Evolutionary conservation across 169 alveolate genomes (phyloP).

Genomic region (Pseudocohnilembus persalinus): DNA sequence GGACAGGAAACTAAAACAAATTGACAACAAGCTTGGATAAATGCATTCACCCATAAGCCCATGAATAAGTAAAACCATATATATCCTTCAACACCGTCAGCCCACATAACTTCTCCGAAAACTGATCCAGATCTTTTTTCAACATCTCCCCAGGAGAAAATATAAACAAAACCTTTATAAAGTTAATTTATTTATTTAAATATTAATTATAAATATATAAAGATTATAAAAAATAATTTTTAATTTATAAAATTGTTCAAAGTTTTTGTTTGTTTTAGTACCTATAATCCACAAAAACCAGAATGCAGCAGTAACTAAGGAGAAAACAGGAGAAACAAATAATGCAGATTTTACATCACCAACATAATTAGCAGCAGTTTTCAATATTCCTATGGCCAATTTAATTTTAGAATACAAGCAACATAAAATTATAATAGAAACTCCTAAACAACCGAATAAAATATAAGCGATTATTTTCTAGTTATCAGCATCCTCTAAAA

Average conservation of each 20-base stretch:
- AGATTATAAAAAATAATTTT: background rate
- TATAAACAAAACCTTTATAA: slow-evolving; percentile 1
- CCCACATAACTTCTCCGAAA: slow-evolving; percentile 47
- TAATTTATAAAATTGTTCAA: background rate
- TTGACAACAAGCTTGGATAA: slow-evolving; percentile 79
- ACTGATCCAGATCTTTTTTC: background rate
- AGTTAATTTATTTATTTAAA: background rate
- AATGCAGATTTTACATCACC: slow-evolving; percentile 54
- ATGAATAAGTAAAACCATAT: slow-evolving; percentile 77
- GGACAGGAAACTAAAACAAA: slow-evolving; percentile 82
- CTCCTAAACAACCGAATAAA: slow-evolving; percentile 42
- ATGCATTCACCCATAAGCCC: slow-evolving; percentile 84
- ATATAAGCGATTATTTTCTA: slow-evolving; percentile 43
- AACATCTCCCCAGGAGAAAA: slow-evolving; percentile 1
- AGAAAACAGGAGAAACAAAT: slow-evolving; percentile 76
- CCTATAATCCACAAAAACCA: slow-evolving; percentile 68
- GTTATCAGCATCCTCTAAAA: slow-evolving; percentile 34
- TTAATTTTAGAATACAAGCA: slow-evolving; percentile 74
- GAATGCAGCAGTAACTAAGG: slow-evolving; percentile 49
- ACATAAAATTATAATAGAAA: slow-evolving; percentile 43
- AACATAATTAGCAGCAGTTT: slow-evolving; percentile 78
- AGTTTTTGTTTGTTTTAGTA: slow-evolving; percentile 18
- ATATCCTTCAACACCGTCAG: slow-evolving; percentile 54
- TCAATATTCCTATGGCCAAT: slow-evolving; percentile 80
- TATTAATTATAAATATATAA: too few species aligned